Evolutionary conservation across 805 yeast species (phyloP).

Genomic region (Zygotorulaspora chibaensis): DNA sequence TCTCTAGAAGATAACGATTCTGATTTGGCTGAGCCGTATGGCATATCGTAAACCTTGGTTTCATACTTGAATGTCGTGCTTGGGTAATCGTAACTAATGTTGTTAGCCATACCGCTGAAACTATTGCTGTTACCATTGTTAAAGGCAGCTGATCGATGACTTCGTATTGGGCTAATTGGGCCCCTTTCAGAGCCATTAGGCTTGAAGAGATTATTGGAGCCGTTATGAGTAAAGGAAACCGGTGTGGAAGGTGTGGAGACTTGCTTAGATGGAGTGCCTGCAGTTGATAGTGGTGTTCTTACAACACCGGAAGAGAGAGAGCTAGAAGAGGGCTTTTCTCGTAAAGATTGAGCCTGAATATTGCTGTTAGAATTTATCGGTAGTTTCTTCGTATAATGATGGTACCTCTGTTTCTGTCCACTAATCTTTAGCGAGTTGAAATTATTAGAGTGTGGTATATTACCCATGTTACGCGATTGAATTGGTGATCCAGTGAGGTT

Average conservation of each 20-base stretch:
- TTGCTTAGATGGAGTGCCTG: slow-evolving; percentile 25
- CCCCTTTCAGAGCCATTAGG: slow-evolving; percentile 2
- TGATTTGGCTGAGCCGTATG: slow-evolving; percentile 15
- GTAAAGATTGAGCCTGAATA: slow-evolving; percentile 24
- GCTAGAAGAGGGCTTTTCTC: slow-evolving; percentile 24
- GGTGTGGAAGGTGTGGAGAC: slow-evolving; percentile 26
- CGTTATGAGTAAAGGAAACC: slow-evolving; percentile 13
- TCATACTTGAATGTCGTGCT: slow-evolving; percentile 34
- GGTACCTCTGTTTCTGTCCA: slow-evolving; percentile 34
- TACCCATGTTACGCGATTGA: slow-evolving; percentile 4
- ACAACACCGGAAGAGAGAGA: slow-evolving; percentile 28
- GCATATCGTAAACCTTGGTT: slow-evolving; percentile 38
- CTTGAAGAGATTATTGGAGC: not conserved
- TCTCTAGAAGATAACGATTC: slow-evolving; percentile 11
- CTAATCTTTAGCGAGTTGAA: slow-evolving; percentile 31
- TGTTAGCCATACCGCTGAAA: not conserved
- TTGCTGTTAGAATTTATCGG: slow-evolving; percentile 16
- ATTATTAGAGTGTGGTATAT: slow-evolving; percentile 6
- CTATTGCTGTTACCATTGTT: not conserved
- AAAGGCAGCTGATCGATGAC: not conserved
- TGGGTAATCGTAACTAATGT: not conserved
- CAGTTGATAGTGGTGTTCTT: slow-evolving; percentile 27
- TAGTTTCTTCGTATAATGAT: slow-evolving; percentile 30
- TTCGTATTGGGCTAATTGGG: slow-evolving; percentile 11
- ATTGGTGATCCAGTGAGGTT: slow-evolving; percentile 3